Evolutionary conservation across 208 protist species (phyloP), one percentile per base, ranked within the genome.

Genomic region (Trypanosoma lewisi): DNA sequence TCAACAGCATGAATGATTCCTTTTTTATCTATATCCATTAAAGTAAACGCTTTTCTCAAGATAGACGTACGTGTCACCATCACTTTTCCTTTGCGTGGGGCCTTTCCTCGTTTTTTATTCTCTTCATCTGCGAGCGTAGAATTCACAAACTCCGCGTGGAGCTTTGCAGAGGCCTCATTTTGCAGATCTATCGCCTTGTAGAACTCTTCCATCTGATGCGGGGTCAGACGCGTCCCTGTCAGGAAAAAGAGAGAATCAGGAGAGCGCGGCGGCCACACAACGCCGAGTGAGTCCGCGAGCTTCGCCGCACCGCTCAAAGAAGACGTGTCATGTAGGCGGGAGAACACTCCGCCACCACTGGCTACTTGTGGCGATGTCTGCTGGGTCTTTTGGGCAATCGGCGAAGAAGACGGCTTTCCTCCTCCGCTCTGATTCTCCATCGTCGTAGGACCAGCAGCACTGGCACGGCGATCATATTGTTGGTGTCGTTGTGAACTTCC

Each of bases 41-140:
- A 28, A 19, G 79, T 63, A 61, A 93, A 93, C 16, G 80, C 82
- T 33, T 82, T 69, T 0, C 85, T 73, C 36, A 93, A 59, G 11
- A 89, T 44, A 17, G 57, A 52, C 31, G 80, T 53, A 58, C 68
- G 25, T 44, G 63, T 55, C 23, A 58, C 54, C 61, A 51, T 72
- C 21, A 41, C 14, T 69, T 56, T 33, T 61, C 47, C 33, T 17
- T 55, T 12, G 19, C 42, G 16, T 5, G 27, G 1, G 0, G 19
- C n/a, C 2, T 8, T 64, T 36, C n/a, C 9, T 52, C 41, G 9
- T 4, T 14, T 27, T 21, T 59, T 28, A 44, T 7, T 33, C 6
- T 19, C 45, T n/a, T 58, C 42, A 14, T 28, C 30, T 52, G 44
- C 12, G 37, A 12, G 19, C 0, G 23, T 8, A 31, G 50, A 34